Evolutionary conservation across 2,329 filamentous ascomycete genomes (phyloP).

Genomic region (Hymenoscyphus albidus): DNA sequence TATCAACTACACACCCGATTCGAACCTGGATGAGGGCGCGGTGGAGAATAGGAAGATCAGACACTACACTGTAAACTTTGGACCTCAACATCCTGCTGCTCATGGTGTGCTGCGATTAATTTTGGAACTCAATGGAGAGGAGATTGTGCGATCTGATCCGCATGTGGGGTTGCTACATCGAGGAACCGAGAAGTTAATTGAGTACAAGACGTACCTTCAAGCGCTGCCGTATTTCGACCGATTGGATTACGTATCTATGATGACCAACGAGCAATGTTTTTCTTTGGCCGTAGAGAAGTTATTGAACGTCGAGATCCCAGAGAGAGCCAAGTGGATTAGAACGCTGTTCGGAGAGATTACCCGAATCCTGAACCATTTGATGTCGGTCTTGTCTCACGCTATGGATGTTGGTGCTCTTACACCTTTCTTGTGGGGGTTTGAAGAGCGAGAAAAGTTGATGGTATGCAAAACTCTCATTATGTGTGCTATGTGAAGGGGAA

Average conservation of each 20-base stretch:
- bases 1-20: conserved; percentile 33
- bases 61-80: conserved; percentile 99
- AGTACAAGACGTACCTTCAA: conserved; percentile 99
- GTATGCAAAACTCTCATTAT: conserved; percentile 48
- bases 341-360: conserved; percentile 96
- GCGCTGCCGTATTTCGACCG: conserved; percentile 98
- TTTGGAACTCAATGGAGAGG: conserved; percentile 94
- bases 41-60: conserved; percentile 76
- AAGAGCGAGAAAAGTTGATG: conserved; percentile 99
- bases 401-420: conserved; percentile 99
- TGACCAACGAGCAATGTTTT: conserved; percentile 99
- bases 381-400: conserved; percentile 94
- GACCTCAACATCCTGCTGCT: conserved; percentile 95
- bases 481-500: conserved; percentile 16
- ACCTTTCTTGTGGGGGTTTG: conserved; percentile 98
- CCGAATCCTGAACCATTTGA: conserved; percentile 90
- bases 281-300: conserved; percentile 95
- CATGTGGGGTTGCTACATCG: conserved; percentile 95
- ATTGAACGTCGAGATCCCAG: conserved; percentile 91
- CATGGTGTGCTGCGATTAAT: conserved; percentile 98
- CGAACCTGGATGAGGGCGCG: conserved; percentile 41
- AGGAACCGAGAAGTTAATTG: conserved; percentile 98
- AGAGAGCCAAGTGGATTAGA: conserved; percentile 93
- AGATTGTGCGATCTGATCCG: conserved; percentile 93
- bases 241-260: conserved; percentile 99